A percentile compares a stretch with the other conserved stretches of the same genome.
Evolutionary conservation across 352 stramenopile species (phyloP).

Genomic region (Phytophthora sp.): DNA sequence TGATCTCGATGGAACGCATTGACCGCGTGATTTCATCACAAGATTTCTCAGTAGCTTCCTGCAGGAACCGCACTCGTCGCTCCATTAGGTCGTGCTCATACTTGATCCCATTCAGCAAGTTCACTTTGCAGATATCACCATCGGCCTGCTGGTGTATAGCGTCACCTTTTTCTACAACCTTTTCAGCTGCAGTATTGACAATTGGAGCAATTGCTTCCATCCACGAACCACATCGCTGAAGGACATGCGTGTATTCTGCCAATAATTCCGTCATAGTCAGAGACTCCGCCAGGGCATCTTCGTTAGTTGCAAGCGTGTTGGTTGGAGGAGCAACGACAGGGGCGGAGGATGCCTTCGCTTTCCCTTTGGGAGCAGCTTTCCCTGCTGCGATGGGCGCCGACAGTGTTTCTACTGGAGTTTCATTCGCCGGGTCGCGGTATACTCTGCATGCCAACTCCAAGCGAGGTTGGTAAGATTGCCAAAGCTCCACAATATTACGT

Average conservation of each 20-base stretch:
- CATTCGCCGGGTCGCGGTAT: slow-evolving; percentile 43
- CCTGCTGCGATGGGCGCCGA: slow-evolving; percentile 13
- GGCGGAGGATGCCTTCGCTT: slow-evolving; percentile 44
- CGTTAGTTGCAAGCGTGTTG: slow-evolving; percentile 17
- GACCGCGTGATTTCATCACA: slow-evolving; percentile 53
- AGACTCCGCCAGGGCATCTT: slow-evolving; percentile 35
- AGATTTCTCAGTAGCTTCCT: slow-evolving; percentile 44
- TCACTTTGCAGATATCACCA: slow-evolving; percentile 45
- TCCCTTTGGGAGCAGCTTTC: slow-evolving; percentile 47
- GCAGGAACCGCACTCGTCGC: slow-evolving; percentile 56
- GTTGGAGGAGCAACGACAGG: slow-evolving; percentile 22
- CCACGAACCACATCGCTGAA: slow-evolving; percentile 52
- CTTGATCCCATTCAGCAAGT: slow-evolving; percentile 59
- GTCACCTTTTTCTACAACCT: slow-evolving; percentile 4
- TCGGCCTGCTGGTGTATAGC: not conserved
- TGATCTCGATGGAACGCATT: slow-evolving; percentile 59
- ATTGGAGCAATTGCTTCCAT: slow-evolving; percentile 41
- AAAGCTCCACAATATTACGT: slow-evolving; percentile 39
- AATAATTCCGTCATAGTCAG: slow-evolving; percentile 49
- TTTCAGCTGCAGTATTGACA: slow-evolving; percentile 20
- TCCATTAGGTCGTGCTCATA: slow-evolving; percentile 69
- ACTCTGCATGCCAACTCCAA: slow-evolving; percentile 49
- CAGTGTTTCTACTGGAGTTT: slow-evolving; percentile 22
- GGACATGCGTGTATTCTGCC: slow-evolving; percentile 47
- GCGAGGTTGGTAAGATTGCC: slow-evolving; percentile 25